Conservation (phyloP, 192 early-diverging fungal species). For the Globomyces pollinis-pini region DNA sequence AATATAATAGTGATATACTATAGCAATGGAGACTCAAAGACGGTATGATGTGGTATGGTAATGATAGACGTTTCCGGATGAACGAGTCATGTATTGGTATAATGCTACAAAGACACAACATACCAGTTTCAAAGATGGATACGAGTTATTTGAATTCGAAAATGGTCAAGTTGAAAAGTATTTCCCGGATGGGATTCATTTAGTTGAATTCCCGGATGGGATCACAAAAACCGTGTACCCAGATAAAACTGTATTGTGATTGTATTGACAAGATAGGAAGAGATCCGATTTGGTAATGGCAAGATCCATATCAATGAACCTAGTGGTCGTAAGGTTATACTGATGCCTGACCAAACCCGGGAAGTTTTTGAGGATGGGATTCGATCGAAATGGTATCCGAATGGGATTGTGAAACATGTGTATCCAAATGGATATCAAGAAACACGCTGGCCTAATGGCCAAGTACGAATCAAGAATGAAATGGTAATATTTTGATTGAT, state of each 20-base stretch:
- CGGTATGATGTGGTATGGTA: conserved; percentile 9
- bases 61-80: conserved; percentile 12
- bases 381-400: background rate
- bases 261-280: background rate
- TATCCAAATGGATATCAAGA: conserved; percentile 11
- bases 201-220: conserved; percentile 28
- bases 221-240: conserved; percentile 26
- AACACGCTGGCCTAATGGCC: conserved; percentile 14
- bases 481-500: no score
- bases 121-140: conserved; percentile 23
- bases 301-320: conserved; percentile 12
- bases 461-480: conserved; percentile 7
- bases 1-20: conserved; percentile 9
- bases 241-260: conserved; percentile 9
- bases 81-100: conserved; percentile 26
- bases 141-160: conserved; percentile 23
- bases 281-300: background rate
- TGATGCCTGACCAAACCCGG: conserved; percentile 9
- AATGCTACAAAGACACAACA: conserved; percentile 22
- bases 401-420: background rate
- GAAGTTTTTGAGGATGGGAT: conserved; percentile 5
- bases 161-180: conserved; percentile 28
- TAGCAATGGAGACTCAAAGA: conserved; percentile 30
- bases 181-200: conserved; percentile 20
- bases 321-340: conserved; percentile 11